Evolutionary conservation across 2,329 filamentous ascomycete species (phyloP).

Genomic region (Scytalidium sp.): DNA sequence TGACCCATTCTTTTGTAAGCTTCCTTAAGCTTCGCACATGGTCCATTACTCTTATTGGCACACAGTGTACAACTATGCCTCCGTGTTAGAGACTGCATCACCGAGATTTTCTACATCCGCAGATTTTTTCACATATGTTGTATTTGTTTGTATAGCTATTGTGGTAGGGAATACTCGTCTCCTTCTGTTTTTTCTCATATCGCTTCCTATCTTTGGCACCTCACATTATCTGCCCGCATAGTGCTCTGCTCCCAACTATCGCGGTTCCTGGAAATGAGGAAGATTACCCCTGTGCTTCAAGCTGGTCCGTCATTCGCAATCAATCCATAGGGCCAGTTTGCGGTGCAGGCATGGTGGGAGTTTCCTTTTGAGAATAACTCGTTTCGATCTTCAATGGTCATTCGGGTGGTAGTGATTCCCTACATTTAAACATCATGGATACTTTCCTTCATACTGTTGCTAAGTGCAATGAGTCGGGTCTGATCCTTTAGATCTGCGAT

Average conservation of each 20-base stretch:
- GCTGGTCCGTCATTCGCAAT: conserved; percentile 50
- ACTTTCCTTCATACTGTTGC: conserved; percentile 10
- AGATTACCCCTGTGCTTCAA: conserved; percentile 55
- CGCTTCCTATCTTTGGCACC: conserved; percentile 36
- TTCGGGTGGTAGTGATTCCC: conserved; percentile 33
- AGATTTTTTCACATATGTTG: conserved; percentile 64
- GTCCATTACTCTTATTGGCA: conserved; percentile 13
- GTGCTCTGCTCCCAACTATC: conserved; percentile 45
- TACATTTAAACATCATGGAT: conserved; percentile 24
- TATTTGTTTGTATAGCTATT: conserved; percentile 60
- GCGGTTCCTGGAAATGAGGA: conserved; percentile 59
- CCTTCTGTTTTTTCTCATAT: conserved; percentile 10
- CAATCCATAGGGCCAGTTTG: conserved; percentile 45
- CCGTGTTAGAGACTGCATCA: conserved; percentile 58
- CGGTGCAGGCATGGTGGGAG: conserved; percentile 56
- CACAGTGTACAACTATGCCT: conserved; percentile 64
- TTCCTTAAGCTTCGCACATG: conserved; percentile 13
- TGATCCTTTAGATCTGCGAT: background rate
- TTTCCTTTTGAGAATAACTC: conserved; percentile 47
- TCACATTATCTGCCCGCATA: conserved; percentile 62
- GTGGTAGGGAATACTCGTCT: conserved; percentile 51
- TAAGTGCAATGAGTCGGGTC: conserved; percentile 5
- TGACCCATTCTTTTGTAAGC: conserved; percentile 66
- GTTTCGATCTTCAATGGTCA: conserved; percentile 32
- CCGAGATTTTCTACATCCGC: conserved; percentile 59